Evolutionary conservation across 1,284 basidiomycete genomes (phyloP).

Genomic region (Pterulicium gracile): DNA sequence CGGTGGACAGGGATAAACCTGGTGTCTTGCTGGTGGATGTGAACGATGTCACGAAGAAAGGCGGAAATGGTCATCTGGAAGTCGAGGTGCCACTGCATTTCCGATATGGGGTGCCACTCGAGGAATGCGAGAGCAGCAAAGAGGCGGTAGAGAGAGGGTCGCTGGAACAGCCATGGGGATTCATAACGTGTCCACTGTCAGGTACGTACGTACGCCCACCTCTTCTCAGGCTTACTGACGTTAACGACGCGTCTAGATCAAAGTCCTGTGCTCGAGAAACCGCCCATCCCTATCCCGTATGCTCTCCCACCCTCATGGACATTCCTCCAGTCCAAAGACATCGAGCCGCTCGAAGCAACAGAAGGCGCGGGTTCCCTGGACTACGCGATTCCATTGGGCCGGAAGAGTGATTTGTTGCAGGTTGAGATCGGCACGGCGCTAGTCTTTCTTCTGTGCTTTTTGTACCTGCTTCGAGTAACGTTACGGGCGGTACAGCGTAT

Average conservation of each 20-base stretch:
- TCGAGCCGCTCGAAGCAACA: too few species aligned
- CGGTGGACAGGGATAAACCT: slow-evolving; percentile 23
- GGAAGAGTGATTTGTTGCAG: neutral
- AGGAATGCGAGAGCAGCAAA: neutral
- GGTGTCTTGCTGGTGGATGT: slow-evolving; percentile 23
- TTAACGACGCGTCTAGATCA: too few species aligned
- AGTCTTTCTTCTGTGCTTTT: neutral
- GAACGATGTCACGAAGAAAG: neutral
- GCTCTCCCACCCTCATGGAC: too few species aligned
- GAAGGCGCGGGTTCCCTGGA: neutral
- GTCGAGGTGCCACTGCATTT: neutral
- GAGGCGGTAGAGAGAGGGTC: neutral
- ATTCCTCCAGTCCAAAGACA: too few species aligned
- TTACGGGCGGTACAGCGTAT: neutral
- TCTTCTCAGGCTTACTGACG: too few species aligned
- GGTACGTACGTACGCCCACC: neutral
- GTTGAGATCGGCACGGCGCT: neutral
- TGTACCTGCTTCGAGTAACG: neutral
- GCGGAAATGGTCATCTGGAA: neutral
- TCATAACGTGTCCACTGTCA: neutral
- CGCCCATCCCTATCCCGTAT: too few species aligned
- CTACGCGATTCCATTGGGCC: neutral
- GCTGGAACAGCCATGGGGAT: neutral
- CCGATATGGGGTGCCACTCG: neutral
- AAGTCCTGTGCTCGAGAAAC: too few species aligned